Conservation (phyloP, 2,329 filamentous ascomycete species). For the Botrytis paeoniae region DNA sequence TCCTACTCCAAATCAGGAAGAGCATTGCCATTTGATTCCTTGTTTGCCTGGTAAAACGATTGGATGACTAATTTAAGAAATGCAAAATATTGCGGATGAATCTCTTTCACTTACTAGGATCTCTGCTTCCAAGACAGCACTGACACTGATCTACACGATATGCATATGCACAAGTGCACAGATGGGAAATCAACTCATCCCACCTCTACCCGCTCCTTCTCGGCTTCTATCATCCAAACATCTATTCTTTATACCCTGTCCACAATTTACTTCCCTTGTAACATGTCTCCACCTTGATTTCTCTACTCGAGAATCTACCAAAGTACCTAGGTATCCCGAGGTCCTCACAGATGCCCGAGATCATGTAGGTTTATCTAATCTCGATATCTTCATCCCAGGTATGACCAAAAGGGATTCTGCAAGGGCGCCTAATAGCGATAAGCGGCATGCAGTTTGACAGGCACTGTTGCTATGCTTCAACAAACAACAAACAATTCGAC, state of each 20-base stretch:
- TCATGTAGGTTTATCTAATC: not conserved
- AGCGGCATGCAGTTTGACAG: not conserved
- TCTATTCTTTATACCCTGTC: not conserved
- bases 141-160: constrained; percentile 1
- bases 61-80: not conserved
- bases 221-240: not conserved
- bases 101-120: not conserved
- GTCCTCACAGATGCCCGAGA: not conserved
- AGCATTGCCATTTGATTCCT: not conserved
- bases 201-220: not conserved
- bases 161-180: constrained; percentile 6
- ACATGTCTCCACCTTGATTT: not conserved
- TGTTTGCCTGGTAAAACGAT: not conserved
- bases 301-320: not conserved
- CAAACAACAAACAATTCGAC: constrained; percentile 4
- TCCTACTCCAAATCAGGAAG: not conserved
- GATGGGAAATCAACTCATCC: constrained; percentile 5
- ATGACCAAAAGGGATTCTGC: not conserved
- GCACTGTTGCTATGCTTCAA: not conserved
- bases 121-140: not conserved
- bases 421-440: constrained; percentile 7
- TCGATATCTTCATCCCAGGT: constrained; percentile 1
- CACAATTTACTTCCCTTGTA: not conserved
- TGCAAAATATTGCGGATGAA: not conserved
- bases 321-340: not conserved